Base-by-base conservation (phyloP, 768 basidiomycete species). In the Xerocomus spinulosus region DNA sequence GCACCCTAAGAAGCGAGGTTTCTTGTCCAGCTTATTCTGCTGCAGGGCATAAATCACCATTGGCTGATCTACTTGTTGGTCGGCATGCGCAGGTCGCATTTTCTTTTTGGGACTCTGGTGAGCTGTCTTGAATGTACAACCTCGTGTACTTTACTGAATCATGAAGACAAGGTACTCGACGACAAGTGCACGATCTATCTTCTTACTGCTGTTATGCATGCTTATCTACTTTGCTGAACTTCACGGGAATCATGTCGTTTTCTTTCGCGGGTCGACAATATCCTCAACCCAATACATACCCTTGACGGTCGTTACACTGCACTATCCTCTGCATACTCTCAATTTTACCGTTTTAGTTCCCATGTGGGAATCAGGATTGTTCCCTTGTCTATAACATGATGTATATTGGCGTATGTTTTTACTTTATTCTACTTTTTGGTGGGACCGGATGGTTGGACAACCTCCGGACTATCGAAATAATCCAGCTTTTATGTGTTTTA, bases 11-110 rank as follows among this genome's bases (percentile, higher is more conserved):
- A 75, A 78, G 62, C 74, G 76, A 66, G 78, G 72, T 51, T 80
- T 84, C 18, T 73, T 89, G 61, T 83, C 78, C 70, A 71, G 72
- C 52, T 70, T 80, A 35, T 67, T 89, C 48, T 90, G 87, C 67
- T 90, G 87, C 64, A 77, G 80, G 57, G 80, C 75, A 71, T 87
- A 52, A 52, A 68, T 21, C 46, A 50, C 45, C 46, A 44, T 54
- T 57, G 60, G 68, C 51, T 63, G 61, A 53, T 63, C 36, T 39
- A 49, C 44, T 21, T 21, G 34, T 49, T 63, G 55, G 46, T 53
- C 56, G 54, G 41, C 48, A 48, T 50, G 62, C 62, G 64, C 60
- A 18, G 64, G 64, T 33, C 64, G 63, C 64, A 64, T 38, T 36
- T 53, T 59, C 10, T 28, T 56, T 52, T 42, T 44, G 52, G 64